Base-by-base conservation (phyloP, 805 yeast genomes). In the Teunomyces pallodes region DNA sequence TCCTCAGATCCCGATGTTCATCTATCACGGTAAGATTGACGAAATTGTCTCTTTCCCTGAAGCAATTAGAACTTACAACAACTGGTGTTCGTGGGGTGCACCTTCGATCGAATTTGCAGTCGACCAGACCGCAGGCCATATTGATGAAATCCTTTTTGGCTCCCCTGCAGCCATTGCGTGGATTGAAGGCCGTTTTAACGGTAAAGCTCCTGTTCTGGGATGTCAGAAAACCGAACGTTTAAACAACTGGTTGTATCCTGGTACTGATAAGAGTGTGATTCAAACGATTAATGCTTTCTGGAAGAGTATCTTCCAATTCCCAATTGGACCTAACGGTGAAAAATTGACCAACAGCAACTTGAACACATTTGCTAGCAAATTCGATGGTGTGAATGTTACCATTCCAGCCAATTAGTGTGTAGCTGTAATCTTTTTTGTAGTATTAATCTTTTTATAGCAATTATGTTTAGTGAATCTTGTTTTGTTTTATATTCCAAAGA, bases 161-260 rank as follows among this genome's bases (percentile, higher is more conserved):
- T 16, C 43, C 9, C 47, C 48, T 9, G 48, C 48, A 17, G 65
- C 59, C 1, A 46, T 61, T 10, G 31, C 48, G 5, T 62, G 61
- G 60, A 27, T 62, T 6, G 45, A 53, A 40, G 50, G 48, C 10
- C 50, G 54, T 12, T 54, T 60, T 9, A 42, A 49, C 7, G 60
- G 61, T 9, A 49, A 24, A 4, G 39, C 45, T 1, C 49, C 60
- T 2, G 49, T 55, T n/a, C 16, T 35, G 3, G 63, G 65, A 2
- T 62, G 65, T 39, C 27, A 42, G 16, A 53, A 43, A 33, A 46
- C 40, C 79, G 84, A 66, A 69, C 51, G 84, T 74, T 52, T 64
- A 62, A 9, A 68, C 58, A 61, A 67, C 69, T 41, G 86, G 75
- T 48, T 81, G 68, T 58, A 60, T 68, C 55, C 64, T 73, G 47